Evolutionary conservation across 129 eudicot genomes (phyloP), one percentile per base, ranked within the genome.

Genomic region (Flaveria linearis): DNA sequence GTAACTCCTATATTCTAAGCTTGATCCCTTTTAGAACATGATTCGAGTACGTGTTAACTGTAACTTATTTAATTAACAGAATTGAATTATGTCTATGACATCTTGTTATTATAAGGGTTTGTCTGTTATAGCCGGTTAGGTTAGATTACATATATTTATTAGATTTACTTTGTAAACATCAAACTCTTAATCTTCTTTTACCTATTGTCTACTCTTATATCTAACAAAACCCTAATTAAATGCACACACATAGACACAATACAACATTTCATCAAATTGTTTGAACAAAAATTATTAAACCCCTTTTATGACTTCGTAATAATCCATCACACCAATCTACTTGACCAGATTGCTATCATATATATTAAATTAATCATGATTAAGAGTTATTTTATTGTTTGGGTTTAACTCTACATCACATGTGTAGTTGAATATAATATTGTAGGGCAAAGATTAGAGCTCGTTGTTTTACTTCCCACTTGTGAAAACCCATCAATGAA

Each of bases 381-480:
- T 23, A 22, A 17, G 2, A 60, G 7, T 17, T 63, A 30, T 63
- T 63, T 33, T 63, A 63, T 63, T 30, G 22, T 63, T 13, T 13
- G 45, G 22, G 16, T 5, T 63, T 30, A 63, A 63, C 20, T 63
- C 12, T 58, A 58, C 10, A 58, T 9, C 9, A 11, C 4, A 61
- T 23, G 28, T 11, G 25, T 61, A 63, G 26, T 30, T 63, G 36
- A 30, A 64, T 33, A 64, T 64, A 64, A 64, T 33, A n/a, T 28
- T 30, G 13, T 12, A 63, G 46, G 22, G 69, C 39, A 33, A 36
- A 36, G 41, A 36, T 36, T 36, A 25, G 58, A 49, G 83, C 83
- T 73, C 83, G 25, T 36, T 53, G 83, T 64, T 72, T 78, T 51
- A 52, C 61, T 80, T 71, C 53, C 83, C 74, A 65, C 73, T 73